phyloP scores from a whole-genome alignment of 1,139 yeast species.

The Citeromyces siamensis region DNA sequence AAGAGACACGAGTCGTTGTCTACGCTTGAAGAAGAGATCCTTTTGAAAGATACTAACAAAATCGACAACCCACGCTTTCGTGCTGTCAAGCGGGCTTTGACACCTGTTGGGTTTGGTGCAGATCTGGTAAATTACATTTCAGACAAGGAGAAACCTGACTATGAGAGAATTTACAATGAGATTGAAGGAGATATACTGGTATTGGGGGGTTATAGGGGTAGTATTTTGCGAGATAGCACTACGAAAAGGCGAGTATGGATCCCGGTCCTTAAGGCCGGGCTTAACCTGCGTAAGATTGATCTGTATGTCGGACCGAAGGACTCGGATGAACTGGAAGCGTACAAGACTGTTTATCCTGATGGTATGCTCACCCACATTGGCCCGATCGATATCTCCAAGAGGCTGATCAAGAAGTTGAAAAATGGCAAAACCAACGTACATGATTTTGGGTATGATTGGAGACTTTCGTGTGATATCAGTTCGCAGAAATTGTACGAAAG shows the following conservation, averaged over 20 bases:
- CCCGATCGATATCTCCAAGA: conserved; percentile 69
- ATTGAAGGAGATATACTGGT: conserved; percentile 69
- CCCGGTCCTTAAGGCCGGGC: conserved; percentile 70
- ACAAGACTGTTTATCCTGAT: conserved; percentile 48
- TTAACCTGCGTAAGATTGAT: conserved; percentile 58
- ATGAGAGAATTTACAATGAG: conserved; percentile 27
- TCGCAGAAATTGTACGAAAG: conserved; percentile 36
- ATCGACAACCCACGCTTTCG: conserved; percentile 55
- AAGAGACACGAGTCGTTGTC: conserved; percentile 44
- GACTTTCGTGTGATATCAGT: conserved; percentile 52
- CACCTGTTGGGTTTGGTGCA: conserved; percentile 24
- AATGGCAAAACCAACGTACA: conserved; percentile 55
- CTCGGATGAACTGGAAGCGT: conserved; percentile 45
- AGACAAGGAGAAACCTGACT: conserved; percentile 16
- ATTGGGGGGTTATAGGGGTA: conserved; percentile 84
- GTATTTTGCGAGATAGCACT: conserved; percentile 54
- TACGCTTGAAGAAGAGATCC: conserved; percentile 51
- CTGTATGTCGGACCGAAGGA: conserved; percentile 59
- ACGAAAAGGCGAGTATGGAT: conserved; percentile 72
- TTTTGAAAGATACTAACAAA: conserved; percentile 42
- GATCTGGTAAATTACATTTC: conserved; percentile 11
- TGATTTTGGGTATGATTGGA: conserved; percentile 89
- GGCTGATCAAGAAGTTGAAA: conserved; percentile 40
- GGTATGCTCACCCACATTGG: conserved; percentile 78
- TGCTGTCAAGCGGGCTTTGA: conserved; percentile 54